Conservation (phyloP, 2,329 filamentous ascomycete species). For the Fusarium xylarioides region DNA sequence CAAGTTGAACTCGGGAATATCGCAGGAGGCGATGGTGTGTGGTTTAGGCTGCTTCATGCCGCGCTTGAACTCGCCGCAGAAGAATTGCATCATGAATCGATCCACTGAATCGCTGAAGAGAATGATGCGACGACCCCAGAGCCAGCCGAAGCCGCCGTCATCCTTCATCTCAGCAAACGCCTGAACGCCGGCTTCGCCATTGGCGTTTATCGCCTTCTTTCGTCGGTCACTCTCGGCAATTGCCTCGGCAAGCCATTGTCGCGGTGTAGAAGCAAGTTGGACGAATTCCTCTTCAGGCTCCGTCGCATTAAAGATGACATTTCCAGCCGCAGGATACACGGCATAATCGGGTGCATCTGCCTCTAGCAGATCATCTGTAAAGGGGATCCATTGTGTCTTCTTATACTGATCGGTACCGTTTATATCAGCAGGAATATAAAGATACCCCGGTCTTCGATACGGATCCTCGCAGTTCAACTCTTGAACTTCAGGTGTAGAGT, state of each 20-base stretch:
- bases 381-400: conserved; percentile 49
- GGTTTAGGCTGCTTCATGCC: conserved; percentile 18
- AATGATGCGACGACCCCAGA: conserved; percentile 35
- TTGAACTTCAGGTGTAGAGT: background rate
- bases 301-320: conserved; percentile 76
- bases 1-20: conserved; percentile 30
- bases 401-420: conserved; percentile 68
- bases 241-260: conserved; percentile 25
- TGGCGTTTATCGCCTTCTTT: conserved; percentile 4
- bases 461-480: conserved; percentile 29
- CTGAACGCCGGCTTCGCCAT: background rate
- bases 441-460: conserved; percentile 61
- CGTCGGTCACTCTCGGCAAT: conserved; percentile 25
- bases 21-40: conserved; percentile 26
- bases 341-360: conserved; percentile 61
- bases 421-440: conserved; percentile 57
- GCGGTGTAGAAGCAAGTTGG: conserved; percentile 19
- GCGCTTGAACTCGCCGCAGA: conserved; percentile 30
- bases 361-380: conserved; percentile 62
- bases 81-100: conserved; percentile 35
- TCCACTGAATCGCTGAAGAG: conserved; percentile 35
- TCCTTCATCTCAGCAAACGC: conserved; percentile 22
- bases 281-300: conserved; percentile 38
- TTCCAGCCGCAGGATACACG: conserved; percentile 43
- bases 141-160: conserved; percentile 27